Evolutionary conservation across 768 basidiomycete species (phyloP), one percentile per base, ranked within the genome.

Genomic region (Podaxis sp.): DNA sequence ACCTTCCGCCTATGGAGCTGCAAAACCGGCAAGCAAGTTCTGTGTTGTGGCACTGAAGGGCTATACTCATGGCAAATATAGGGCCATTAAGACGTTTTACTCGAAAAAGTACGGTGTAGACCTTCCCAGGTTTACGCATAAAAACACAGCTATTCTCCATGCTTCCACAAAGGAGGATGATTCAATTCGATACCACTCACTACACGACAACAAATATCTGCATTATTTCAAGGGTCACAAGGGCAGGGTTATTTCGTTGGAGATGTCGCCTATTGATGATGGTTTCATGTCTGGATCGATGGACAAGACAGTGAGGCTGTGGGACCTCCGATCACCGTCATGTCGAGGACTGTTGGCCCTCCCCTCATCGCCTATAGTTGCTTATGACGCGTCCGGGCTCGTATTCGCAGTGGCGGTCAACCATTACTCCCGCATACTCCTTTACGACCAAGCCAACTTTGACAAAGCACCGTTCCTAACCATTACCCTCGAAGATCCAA

Each of bases 31-130:
- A 96, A 92, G 96, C 88, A 83, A 90, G 96, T 91, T 70, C 64
- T 68, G 65, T 66, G 67, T 61, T 63, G 67, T 60, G 58, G 56
- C 60, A 60, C 63, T 56, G 67, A 64, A 63, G 50, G 26, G 56
- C 70, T 68, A 56, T 67, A 54, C 64, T 67, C 66, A 70, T 53
- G 54, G 49, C n/a, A 40, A 56, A 56, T 40, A 12, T 65, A 92
- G 96, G 80, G 82, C 83, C 56, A 69, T 84, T 37, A 95, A 93
- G 75, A 89, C 87, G 1, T 75, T 95, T 2, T 86, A 89, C 68
- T 98, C 96, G 0, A 95, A 96, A 76, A 99, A 99, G 74, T 99
- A 99, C 74, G 97, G 97, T 0, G 90, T 95, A 50, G 93, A 96
- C 74, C 83, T 96, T 20, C 93, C 95, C 22, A 87, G 96, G 2